Base-by-base conservation (phyloP, 352 stramenopile species). In the Phytophthora brassicae region DNA sequence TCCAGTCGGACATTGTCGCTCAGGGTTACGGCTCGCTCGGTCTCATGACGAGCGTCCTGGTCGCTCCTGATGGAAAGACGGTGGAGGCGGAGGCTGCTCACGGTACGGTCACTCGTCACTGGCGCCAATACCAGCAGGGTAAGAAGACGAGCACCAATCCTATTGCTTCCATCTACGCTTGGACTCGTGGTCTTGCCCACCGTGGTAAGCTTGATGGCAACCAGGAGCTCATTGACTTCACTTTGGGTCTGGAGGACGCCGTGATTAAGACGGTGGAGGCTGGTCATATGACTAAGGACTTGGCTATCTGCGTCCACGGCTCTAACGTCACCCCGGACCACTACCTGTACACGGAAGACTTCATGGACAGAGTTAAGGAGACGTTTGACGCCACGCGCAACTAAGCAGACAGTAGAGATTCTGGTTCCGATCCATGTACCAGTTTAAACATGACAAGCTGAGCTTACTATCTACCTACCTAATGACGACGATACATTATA, bases 41-140 rank as follows among this genome's bases (percentile, higher is more conserved):
- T 6, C 75, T 97, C 16, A 96, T 97, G 89, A 97, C 89, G 28
- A 87, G 68, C 26, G 89, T 97, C 49, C 63, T 97, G 36, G 65
- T 96, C 31, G 82, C 84, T 0, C 84, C 86, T 0, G 87, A 97
- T 57, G 89, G 87, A 24, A 88, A 92, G 76, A 94, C 87, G 0
- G 68, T 97, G 44, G 89, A 96, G 64, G 89, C 89, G 28, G 89
- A 97, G 61, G 89, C 89, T 2, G 89, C 89, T 4, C 89, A 97
- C 68, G 89, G 89, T 56, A 97, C 89, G 14, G 89, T 97, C 31
- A 96, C 89, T 39, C 81, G 89, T 52, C 89, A 97, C 72, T 97
- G 83, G 61, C 86, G 89, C 24, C 75, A 89, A 63, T 78, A 94
- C 74, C 86, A 97, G 67, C 91, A 96, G 75, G 87, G 87, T 28